These are phyloP conservation scores for Lolium rigidum DNA, from an alignment of 176 grass and related monocot genomes.

Conservation along the genomic window DNA sequence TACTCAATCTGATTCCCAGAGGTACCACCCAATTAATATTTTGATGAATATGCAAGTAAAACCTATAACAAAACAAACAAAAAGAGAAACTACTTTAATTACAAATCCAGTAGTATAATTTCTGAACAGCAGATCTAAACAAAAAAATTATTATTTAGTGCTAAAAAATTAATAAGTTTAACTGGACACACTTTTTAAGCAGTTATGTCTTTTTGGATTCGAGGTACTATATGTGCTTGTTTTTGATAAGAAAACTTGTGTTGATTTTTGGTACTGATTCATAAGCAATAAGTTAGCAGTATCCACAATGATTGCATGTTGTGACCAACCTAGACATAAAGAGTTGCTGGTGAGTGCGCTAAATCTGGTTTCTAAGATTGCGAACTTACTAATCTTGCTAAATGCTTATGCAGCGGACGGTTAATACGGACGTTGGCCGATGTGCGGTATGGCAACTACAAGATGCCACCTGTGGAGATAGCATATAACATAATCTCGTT, in stretches of 20 bases:
- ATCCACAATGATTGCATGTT: background rate
- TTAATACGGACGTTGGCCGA: slow-evolving; percentile 82
- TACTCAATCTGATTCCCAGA: background rate
- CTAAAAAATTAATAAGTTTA: background rate
- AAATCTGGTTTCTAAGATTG: background rate
- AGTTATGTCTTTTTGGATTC: background rate
- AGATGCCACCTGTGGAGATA: slow-evolving; percentile 85
- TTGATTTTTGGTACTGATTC: background rate
- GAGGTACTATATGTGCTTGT: background rate
- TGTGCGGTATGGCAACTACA: slow-evolving; percentile 88
- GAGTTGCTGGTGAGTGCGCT: background rate
- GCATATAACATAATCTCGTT: slow-evolving; percentile 84
- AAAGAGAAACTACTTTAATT: background rate
- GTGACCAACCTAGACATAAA: background rate
- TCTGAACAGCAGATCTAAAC: background rate
- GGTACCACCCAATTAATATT: background rate
- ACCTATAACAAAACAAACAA: background rate
- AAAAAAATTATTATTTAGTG: background rate
- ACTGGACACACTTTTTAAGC: background rate
- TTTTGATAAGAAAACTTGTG: background rate
- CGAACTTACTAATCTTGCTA: slow-evolving; percentile 34
- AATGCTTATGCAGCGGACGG: slow-evolving; percentile 69
- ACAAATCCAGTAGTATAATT: background rate
- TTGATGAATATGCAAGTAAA: background rate
- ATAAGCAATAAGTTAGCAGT: background rate